Conservation (phyloP, 2,329 filamentous ascomycete genomes). For the Lasiodiplodia sp. region DNA sequence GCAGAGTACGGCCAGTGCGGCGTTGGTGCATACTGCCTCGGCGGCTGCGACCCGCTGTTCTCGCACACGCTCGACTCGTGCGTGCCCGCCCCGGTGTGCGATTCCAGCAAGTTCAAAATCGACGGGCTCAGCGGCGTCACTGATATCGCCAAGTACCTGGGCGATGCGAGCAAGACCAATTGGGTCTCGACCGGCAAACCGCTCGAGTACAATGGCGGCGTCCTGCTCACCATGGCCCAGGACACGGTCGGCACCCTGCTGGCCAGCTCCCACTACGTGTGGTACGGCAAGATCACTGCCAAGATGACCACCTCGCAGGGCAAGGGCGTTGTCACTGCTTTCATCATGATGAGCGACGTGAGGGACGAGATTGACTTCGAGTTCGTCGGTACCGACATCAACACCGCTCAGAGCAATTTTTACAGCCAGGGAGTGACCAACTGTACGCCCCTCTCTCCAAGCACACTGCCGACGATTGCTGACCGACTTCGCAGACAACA, state of each 20-base stretch:
- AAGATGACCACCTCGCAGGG: constrained; percentile 85
- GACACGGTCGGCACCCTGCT: constrained; percentile 87
- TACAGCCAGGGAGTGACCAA: constrained; percentile 94
- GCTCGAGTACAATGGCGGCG: constrained; percentile 66
- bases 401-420: constrained; percentile 88
- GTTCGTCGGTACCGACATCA: constrained; percentile 82
- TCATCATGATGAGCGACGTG: constrained; percentile 92
- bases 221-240: constrained; percentile 88
- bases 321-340: constrained; percentile 91
- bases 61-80: constrained; percentile 87
- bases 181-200: constrained; percentile 89
- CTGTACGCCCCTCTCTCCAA: constrained; percentile 66
- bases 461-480: constrained; percentile 29
- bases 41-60: constrained; percentile 88
- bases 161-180: constrained; percentile 78
- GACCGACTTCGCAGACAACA: constrained; percentile 64
- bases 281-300: constrained; percentile 94
- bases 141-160: constrained; percentile 82
- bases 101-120: constrained; percentile 77
- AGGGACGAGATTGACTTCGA: constrained; percentile 99
- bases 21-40: constrained; percentile 92
- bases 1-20: constrained; percentile 92
- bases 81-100: constrained; percentile 81
- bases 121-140: constrained; percentile 72
- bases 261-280: constrained; percentile 85